Percentiles rank a stretch among this genome's conserved stretches.
Evolutionary conservation across 179 eudicot genomes (phyloP).

Genomic region (Corrigiola litoralis): DNA sequence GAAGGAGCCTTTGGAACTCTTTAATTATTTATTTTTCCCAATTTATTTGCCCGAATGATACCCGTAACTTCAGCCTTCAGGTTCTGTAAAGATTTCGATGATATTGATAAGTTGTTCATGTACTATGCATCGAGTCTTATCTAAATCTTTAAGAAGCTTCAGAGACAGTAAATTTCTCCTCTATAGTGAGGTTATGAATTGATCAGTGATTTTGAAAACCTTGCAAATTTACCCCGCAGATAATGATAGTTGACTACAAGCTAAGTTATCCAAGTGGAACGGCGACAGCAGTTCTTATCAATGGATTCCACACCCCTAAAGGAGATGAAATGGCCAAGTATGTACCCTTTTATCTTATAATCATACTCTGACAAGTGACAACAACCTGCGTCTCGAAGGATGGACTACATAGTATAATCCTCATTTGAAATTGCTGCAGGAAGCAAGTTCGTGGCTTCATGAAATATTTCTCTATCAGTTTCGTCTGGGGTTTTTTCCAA

Average conservation of each 20-base stretch:
- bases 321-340: slow-evolving; percentile 55
- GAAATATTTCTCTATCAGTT: slow-evolving; percentile 68
- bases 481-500: slow-evolving; percentile 79
- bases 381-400: not conserved
- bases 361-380: not conserved
- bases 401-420: not conserved
- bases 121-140: no score
- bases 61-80: no score
- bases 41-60: no score
- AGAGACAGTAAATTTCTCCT: no score
- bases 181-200: no score
- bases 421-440: slow-evolving; percentile 39
- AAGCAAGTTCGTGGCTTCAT: slow-evolving; percentile 76
- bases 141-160: no score
- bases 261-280: slow-evolving; percentile 87
- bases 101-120: no score
- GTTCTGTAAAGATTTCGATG: no score
- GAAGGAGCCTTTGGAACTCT: not conserved
- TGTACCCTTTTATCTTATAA: not conserved
- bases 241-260: slow-evolving; percentile 84
- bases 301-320: slow-evolving; percentile 75
- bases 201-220: not conserved
- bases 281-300: slow-evolving; percentile 88
- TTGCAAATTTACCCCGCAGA: slow-evolving; percentile 30
- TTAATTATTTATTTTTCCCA: not conserved